A percentile compares a stretch with the other conserved stretches of the same genome.
Conservation (phyloP, 2,329 filamentous ascomycete genomes). For the Fusarium sp. region DNA sequence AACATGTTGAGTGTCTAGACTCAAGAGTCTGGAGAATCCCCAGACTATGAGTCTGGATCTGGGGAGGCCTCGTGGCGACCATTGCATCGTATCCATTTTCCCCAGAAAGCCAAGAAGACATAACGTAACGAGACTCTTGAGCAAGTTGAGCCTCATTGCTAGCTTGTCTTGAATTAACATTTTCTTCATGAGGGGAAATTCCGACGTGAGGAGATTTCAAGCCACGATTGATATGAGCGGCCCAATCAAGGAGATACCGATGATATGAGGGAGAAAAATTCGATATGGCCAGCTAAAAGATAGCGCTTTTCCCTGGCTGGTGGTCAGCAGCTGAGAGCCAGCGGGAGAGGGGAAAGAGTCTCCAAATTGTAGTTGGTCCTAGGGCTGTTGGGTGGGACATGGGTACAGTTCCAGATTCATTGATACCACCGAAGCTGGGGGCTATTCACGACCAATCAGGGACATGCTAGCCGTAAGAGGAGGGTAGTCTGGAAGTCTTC, state of each 20-base stretch:
- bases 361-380: slow-evolving; percentile 25
- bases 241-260: slow-evolving; percentile 42
- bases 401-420: slow-evolving; percentile 16
- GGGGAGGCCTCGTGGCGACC: slow-evolving; percentile 27
- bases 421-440: slow-evolving; percentile 17
- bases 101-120: slow-evolving; percentile 37
- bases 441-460: slow-evolving; percentile 28
- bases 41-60: slow-evolving; percentile 19
- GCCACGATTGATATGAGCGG: slow-evolving; percentile 24
- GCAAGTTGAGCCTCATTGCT: slow-evolving; percentile 23
- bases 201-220: slow-evolving; percentile 24
- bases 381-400: slow-evolving; percentile 7
- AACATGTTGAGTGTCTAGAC: slow-evolving; percentile 26
- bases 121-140: slow-evolving; percentile 15
- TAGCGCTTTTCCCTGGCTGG: slow-evolving; percentile 12
- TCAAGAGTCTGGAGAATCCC: slow-evolving; percentile 36
- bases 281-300: slow-evolving; percentile 11
- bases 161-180: neutral
- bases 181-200: slow-evolving; percentile 29
- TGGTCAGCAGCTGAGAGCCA: slow-evolving; percentile 15
- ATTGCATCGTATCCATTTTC: slow-evolving; percentile 30
- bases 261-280: slow-evolving; percentile 11
- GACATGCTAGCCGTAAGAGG: neutral
- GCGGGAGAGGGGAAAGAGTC: slow-evolving; percentile 20
- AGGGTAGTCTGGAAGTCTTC: slow-evolving; percentile 45